These are phyloP conservation scores for Xylariaceae sp. DNA, from an alignment of 2,329 filamentous ascomycete species.

Conservation along the genomic window DNA sequence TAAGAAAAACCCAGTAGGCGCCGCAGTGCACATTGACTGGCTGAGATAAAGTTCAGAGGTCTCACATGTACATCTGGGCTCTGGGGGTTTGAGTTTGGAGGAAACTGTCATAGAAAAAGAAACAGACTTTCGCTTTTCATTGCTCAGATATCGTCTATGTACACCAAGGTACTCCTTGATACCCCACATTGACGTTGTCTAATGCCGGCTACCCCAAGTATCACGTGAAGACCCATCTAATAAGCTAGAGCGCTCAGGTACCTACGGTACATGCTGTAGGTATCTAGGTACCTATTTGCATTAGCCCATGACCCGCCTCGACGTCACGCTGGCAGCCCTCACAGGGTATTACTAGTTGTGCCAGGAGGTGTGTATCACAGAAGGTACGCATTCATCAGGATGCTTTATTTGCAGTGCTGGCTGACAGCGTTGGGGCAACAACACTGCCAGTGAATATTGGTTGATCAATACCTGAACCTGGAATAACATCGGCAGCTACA, in stretches of 20 bases:
- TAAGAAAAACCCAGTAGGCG: constrained; percentile 6
- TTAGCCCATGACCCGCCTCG: constrained; percentile 21
- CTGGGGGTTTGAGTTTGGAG: constrained; percentile 2
- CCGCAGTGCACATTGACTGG: constrained; percentile 20
- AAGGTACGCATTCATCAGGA: neutral
- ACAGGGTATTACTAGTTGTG: too few relatives aligned
- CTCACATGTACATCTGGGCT: constrained; percentile 10
- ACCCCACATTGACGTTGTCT: constrained; percentile 17
- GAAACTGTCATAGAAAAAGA: constrained; percentile 9
- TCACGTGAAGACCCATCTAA: constrained; percentile 28
- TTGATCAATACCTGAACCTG: too few relatives aligned
- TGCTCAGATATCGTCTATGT: too few relatives aligned
- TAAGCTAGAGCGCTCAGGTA: constrained; percentile 19
- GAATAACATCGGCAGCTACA: too few relatives aligned
- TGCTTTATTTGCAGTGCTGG: neutral
- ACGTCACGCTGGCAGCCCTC: too few relatives aligned
- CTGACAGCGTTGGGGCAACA: constrained; percentile 2
- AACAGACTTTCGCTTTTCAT: constrained; percentile 9
- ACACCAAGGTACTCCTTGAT: neutral
- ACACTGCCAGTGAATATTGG: too few relatives aligned
- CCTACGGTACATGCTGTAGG: too few relatives aligned
- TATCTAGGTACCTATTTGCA: constrained; percentile 13
- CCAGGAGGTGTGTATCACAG: neutral
- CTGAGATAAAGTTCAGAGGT: constrained; percentile 13
- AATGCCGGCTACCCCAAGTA: constrained; percentile 18